Evolutionary conservation across 2,329 filamentous ascomycete genomes (phyloP).

Genomic region (Tolypocladium amazonense): DNA sequence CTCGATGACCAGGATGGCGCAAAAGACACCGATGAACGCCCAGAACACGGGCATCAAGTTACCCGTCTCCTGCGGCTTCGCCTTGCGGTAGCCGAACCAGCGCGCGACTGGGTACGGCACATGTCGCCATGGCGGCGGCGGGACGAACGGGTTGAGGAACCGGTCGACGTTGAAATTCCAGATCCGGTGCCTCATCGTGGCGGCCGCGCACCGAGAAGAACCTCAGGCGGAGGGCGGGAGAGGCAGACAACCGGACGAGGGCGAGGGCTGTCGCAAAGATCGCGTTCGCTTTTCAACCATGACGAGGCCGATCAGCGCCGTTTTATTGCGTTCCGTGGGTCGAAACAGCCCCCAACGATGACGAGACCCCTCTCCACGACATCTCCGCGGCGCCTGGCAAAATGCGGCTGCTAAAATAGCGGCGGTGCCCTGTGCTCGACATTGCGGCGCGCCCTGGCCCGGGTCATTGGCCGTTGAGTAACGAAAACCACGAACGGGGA

Average conservation of each 20-base stretch:
- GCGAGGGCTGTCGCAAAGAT: neutral
- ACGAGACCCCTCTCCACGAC: neutral
- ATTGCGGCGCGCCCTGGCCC: neutral
- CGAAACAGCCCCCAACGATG: neutral
- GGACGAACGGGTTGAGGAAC: conserved; percentile 62
- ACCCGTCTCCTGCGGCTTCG: conserved; percentile 30
- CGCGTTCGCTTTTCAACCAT: neutral
- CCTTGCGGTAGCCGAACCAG: conserved; percentile 53
- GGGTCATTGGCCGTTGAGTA: neutral
- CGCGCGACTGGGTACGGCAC: conserved; percentile 57
- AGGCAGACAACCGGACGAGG: neutral
- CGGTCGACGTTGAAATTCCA: conserved; percentile 66
- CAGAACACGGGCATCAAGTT: conserved; percentile 50
- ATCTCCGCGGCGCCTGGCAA: neutral
- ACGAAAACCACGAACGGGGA: neutral
- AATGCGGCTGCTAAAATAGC: neutral
- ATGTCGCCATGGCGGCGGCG: conserved; percentile 49
- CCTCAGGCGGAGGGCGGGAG: neutral
- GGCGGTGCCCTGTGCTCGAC: neutral
- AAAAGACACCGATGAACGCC: conserved; percentile 55
- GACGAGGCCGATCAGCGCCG: neutral
- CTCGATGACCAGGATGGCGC: conserved; percentile 48
- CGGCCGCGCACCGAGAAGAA: neutral
- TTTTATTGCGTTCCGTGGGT: neutral
- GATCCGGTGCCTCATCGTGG: conserved; percentile 8